Conservation (phyloP, 352 stramenopile genomes). For the Globisporangium abappressorium region DNA sequence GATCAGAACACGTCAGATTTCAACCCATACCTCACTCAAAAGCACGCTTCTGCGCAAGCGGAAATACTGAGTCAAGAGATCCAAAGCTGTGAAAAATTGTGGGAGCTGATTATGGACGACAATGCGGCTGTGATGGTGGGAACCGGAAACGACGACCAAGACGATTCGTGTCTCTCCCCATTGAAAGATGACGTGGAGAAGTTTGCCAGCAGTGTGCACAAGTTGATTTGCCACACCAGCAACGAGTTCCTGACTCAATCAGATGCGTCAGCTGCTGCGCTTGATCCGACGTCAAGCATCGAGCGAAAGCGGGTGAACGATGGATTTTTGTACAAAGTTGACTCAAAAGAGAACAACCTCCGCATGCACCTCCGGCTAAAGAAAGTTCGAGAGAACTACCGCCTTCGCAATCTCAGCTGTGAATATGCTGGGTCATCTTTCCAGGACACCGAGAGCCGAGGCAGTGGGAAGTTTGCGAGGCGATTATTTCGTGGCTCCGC, state of each 20-base stretch:
- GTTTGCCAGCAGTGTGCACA: slow-evolving; percentile 77
- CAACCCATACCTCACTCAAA: slow-evolving; percentile 67
- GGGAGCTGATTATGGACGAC: slow-evolving; percentile 52
- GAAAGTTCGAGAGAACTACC: slow-evolving; percentile 57
- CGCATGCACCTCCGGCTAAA: slow-evolving; percentile 78
- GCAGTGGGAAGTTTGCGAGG: slow-evolving; percentile 25
- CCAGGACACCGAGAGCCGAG: slow-evolving; percentile 44
- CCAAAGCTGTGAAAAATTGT: slow-evolving; percentile 45
- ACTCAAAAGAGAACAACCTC: slow-evolving; percentile 63
- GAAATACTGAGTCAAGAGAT: slow-evolving; percentile 51
- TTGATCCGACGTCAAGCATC: background rate
- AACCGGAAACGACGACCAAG: slow-evolving; percentile 28
- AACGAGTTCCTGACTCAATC: background rate
- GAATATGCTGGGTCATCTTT: slow-evolving; percentile 47
- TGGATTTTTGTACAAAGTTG: slow-evolving; percentile 56
- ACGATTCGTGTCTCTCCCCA: slow-evolving; percentile 45
- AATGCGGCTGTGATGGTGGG: slow-evolving; percentile 24
- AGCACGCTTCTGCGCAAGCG: slow-evolving; percentile 45
- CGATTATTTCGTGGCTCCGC: slow-evolving; percentile 30
- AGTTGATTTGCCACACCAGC: slow-evolving; percentile 36
- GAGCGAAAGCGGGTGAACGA: slow-evolving; percentile 15
- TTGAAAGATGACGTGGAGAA: slow-evolving; percentile 73
- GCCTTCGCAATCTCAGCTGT: slow-evolving; percentile 61
- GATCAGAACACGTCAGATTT: slow-evolving; percentile 49
- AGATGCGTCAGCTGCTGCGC: background rate